Percentiles rank a stretch among this genome's conserved stretches.
These are phyloP conservation scores for Pichia exigua DNA, from an alignment of 805 yeast genomes.

Conservation along the genomic window DNA sequence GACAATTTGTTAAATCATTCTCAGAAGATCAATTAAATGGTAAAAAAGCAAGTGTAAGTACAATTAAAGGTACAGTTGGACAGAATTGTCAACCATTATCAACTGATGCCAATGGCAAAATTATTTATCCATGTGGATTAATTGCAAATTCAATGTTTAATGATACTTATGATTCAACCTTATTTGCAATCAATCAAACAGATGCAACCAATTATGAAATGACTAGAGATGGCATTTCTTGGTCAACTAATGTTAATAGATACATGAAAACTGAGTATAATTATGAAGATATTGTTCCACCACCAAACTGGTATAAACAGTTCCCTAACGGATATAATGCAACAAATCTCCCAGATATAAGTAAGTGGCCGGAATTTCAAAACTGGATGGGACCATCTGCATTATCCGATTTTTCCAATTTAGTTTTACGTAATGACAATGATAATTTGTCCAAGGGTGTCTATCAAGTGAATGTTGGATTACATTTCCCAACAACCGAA, in stretches of 20 bases:
- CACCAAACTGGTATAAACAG: slow-evolving; percentile 71
- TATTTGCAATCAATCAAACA: slow-evolving; percentile 37
- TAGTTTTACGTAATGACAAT: slow-evolving; percentile 55
- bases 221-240: slow-evolving; percentile 53
- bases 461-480: slow-evolving; percentile 58
- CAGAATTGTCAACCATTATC: slow-evolving; percentile 64
- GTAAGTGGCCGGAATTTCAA: slow-evolving; percentile 62
- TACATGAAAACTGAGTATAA: slow-evolving; percentile 58
- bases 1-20: slow-evolving; percentile 84
- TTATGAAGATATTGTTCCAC: slow-evolving; percentile 61
- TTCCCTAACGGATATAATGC: slow-evolving; percentile 71
- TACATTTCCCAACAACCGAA: slow-evolving; percentile 71
- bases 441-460: slow-evolving; percentile 48
- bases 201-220: slow-evolving; percentile 33
- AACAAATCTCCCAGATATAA: slow-evolving; percentile 60
- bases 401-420: slow-evolving; percentile 56
- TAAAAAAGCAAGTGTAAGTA: slow-evolving; percentile 44
- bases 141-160: slow-evolving; percentile 77
- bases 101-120: slow-evolving; percentile 37
- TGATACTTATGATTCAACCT: slow-evolving; percentile 52
- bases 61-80: slow-evolving; percentile 44
- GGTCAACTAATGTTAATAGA: slow-evolving; percentile 60
- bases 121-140: slow-evolving; percentile 73
- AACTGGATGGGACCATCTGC: slow-evolving; percentile 88
- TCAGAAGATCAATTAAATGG: slow-evolving; percentile 81